A percentile compares a stretch with the other conserved stretches of the same genome.
phyloP scores from a whole-genome alignment of 2,329 filamentous ascomycete species.

The Mycogone perniciosa region DNA sequence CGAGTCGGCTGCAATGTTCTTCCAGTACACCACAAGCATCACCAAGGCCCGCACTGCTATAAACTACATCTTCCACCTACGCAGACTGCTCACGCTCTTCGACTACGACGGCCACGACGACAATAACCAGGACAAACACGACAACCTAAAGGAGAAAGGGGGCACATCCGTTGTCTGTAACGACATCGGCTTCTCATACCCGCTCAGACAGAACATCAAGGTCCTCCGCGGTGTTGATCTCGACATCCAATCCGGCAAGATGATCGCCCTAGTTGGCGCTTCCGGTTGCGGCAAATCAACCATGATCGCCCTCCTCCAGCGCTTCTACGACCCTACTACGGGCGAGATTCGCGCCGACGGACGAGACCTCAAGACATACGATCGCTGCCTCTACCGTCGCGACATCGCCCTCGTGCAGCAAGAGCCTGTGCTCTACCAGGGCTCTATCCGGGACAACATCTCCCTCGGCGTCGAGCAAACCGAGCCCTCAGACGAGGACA shows the following conservation, averaged over 20 bases:
- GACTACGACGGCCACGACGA: constrained; percentile 23
- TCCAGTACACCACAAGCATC: constrained; percentile 45
- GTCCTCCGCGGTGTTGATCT: constrained; percentile 36
- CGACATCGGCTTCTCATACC: constrained; percentile 53
- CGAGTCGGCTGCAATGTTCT: constrained; percentile 36
- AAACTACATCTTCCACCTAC: constrained; percentile 42
- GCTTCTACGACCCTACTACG: constrained; percentile 35
- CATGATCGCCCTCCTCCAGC: constrained; percentile 45
- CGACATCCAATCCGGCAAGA: constrained; percentile 38
- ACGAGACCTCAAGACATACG: constrained; percentile 23
- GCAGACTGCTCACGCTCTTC: constrained; percentile 23
- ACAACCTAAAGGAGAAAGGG: constrained; percentile 1
- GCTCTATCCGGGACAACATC: constrained; percentile 51
- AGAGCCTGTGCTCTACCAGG: constrained; percentile 38
- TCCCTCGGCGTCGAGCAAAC: constrained; percentile 37
- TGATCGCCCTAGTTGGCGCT: constrained; percentile 50
- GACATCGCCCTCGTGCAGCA: constrained; percentile 36
- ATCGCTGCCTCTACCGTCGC: constrained; percentile 27
- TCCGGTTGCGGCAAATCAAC: constrained; percentile 57
- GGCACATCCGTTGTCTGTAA: constrained; percentile 40
- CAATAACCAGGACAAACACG: background rate
- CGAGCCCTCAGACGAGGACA: constrained; percentile 29
- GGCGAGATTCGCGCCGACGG: constrained; percentile 26
- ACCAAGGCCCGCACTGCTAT: constrained; percentile 43
- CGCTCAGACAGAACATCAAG: constrained; percentile 31